Percentiles rank a stretch among this genome's conserved stretches.
These are phyloP conservation scores for Circinella umbellata DNA, from an alignment of 371 early-diverging fungal species.

Conservation along the genomic window DNA sequence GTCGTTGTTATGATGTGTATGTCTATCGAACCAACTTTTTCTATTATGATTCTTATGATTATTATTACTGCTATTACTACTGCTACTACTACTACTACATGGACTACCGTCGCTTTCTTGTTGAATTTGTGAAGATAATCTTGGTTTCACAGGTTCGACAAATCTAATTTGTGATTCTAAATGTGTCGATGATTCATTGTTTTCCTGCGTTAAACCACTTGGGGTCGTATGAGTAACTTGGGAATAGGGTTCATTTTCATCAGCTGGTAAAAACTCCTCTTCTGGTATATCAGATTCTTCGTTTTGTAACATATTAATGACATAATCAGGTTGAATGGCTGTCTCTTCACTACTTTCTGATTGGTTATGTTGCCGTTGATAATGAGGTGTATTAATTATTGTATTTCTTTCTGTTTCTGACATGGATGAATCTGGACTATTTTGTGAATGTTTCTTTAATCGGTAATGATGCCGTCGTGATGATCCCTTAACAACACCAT, in stretches of 20 bases:
- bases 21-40: neutral
- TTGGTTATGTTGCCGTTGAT: constrained; percentile 6
- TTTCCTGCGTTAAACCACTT: neutral
- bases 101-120: neutral
- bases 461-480: constrained; percentile 17
- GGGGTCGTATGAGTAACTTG: too few species aligned
- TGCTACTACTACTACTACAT: neutral
- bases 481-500: neutral
- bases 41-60: neutral
- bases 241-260: constrained; percentile 6
- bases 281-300: constrained; percentile 27
- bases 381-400: constrained; percentile 31
- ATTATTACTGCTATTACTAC: neutral
- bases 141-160: constrained; percentile 46
- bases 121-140: neutral
- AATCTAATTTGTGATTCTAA: constrained; percentile 38
- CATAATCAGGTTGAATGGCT: constrained; percentile 10
- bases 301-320: constrained; percentile 11
- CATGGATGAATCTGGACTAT: constrained; percentile 21
- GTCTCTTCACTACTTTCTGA: constrained; percentile 7
- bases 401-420: constrained; percentile 42
- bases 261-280: constrained; percentile 34
- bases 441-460: neutral
- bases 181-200: neutral
- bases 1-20: too few species aligned